Evolutionary conservation across 805 yeast genomes (phyloP).

Genomic region (Ogataea naganishii): DNA sequence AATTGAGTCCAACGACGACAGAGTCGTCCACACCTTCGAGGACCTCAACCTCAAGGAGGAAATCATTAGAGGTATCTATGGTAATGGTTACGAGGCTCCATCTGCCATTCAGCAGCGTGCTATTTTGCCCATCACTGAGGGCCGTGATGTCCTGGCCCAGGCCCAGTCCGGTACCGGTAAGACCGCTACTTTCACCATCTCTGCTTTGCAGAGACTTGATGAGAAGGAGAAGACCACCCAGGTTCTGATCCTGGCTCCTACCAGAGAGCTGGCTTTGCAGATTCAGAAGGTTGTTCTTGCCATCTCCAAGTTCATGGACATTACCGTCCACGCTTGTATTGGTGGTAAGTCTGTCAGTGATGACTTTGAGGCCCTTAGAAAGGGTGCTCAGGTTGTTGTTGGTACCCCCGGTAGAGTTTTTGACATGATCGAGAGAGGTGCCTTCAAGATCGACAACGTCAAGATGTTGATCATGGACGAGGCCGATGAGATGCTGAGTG

Average conservation of each 20-base stretch:
- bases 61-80: slow-evolving; percentile 70
- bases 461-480: slow-evolving; percentile 91
- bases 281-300: slow-evolving; percentile 83
- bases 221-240: slow-evolving; percentile 73
- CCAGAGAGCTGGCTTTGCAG: slow-evolving; percentile 92
- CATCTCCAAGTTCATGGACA: slow-evolving; percentile 81
- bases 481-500: slow-evolving; percentile 90
- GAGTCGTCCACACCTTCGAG: slow-evolving; percentile 69
- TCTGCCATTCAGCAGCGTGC: slow-evolving; percentile 98
- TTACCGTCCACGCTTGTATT: slow-evolving; percentile 83
- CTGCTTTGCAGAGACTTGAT: slow-evolving; percentile 83
- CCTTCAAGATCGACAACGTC: slow-evolving; percentile 61
- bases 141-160: slow-evolving; percentile 94
- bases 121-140: slow-evolving; percentile 86
- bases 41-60: slow-evolving; percentile 68
- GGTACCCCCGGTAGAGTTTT: slow-evolving; percentile 97
- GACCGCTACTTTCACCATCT: slow-evolving; percentile 95
- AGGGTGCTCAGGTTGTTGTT: slow-evolving; percentile 84
- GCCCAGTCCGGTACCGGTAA: slow-evolving; percentile 99
- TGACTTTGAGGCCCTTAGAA: slow-evolving; percentile 65
- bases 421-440: slow-evolving; percentile 84
- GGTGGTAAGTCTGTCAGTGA: slow-evolving; percentile 86
- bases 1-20: slow-evolving; percentile 95
- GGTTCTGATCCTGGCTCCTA: slow-evolving; percentile 88
- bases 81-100: slow-evolving; percentile 92